Evolutionary conservation across 129 eudicot genomes (phyloP).

Genomic region (Calendula officinalis): DNA sequence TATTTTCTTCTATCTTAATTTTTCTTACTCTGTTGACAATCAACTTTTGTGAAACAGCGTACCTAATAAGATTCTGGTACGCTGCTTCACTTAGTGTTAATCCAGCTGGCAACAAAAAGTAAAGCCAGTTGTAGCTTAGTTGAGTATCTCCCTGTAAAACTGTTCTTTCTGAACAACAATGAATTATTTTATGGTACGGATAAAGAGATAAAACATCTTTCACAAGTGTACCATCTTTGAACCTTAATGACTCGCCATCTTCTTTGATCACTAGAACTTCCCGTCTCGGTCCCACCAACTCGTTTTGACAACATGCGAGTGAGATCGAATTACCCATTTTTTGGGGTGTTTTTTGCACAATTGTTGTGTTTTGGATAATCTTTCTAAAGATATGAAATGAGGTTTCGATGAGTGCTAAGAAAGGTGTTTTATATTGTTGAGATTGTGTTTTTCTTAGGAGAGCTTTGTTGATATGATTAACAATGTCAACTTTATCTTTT

Average conservation of each 20-base stretch:
- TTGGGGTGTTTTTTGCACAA: background rate
- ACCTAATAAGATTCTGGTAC: slow-evolving; percentile 25
- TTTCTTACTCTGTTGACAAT: slow-evolving; percentile 1
- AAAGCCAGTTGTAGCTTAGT: slow-evolving; percentile 34
- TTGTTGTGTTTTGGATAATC: slow-evolving; percentile 14
- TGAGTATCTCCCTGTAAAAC: slow-evolving; percentile 21
- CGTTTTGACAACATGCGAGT: slow-evolving; percentile 26
- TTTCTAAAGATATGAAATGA: slow-evolving; percentile 16
- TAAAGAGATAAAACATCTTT: slow-evolving; percentile 26
- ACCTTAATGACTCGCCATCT: slow-evolving; percentile 32
- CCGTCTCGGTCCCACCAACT: slow-evolving; percentile 20
- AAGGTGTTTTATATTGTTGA: slow-evolving; percentile 13
- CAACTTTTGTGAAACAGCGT: slow-evolving; percentile 20
- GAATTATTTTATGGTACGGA: slow-evolving; percentile 33
- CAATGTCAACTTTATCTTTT: slow-evolving; percentile 21
- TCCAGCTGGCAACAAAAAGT: slow-evolving; percentile 44
- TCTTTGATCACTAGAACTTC: slow-evolving; percentile 38
- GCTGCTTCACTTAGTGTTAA: slow-evolving; percentile 26
- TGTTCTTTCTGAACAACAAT: slow-evolving; percentile 28
- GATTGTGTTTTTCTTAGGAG: slow-evolving; percentile 5
- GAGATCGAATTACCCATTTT: slow-evolving; percentile 38
- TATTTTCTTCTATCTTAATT: slow-evolving; percentile 3
- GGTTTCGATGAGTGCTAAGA: slow-evolving; percentile 27
- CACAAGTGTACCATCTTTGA: slow-evolving; percentile 37
- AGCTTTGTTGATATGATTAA: slow-evolving; percentile 13